Percentiles rank a stretch among this genome's conserved stretches.
Evolutionary conservation across 257 asterid genomes (phyloP).

Genomic region (Thymus quinquecostatus): DNA sequence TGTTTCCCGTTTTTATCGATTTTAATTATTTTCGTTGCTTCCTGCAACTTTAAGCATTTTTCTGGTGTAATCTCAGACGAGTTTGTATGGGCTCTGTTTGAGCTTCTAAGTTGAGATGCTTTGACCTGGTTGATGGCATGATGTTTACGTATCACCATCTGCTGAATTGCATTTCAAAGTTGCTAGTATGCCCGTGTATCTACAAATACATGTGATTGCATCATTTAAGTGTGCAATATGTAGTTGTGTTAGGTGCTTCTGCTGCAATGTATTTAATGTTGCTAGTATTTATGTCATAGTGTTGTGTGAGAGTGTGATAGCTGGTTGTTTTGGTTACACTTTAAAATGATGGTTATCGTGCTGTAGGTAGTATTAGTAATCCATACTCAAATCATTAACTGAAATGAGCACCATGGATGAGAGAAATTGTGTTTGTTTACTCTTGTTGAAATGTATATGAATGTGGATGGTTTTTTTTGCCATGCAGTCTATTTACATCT

Average conservation of each 20-base stretch:
- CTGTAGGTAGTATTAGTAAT: neutral
- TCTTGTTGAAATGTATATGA: slow-evolving; percentile 17
- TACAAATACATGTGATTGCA: neutral
- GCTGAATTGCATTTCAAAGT: neutral
- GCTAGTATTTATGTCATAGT: neutral
- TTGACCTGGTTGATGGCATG: slow-evolving; percentile 9
- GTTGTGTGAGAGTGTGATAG: neutral
- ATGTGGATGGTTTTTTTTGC: neutral
- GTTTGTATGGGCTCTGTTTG: neutral
- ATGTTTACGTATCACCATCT: neutral
- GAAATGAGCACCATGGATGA: slow-evolving; percentile 8
- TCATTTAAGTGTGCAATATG: neutral
- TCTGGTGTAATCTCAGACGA: slow-evolving; percentile 15
- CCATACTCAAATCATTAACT: neutral
- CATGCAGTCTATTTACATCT: slow-evolving; percentile 8
- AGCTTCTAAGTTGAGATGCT: slow-evolving; percentile 4
- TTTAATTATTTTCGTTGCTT: neutral
- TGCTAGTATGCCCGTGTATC: neutral
- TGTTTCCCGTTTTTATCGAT: too few relatives aligned
- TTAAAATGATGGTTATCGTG: neutral
- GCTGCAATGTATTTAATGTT: neutral
- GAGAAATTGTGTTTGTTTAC: neutral
- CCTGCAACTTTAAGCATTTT: slow-evolving; percentile 7
- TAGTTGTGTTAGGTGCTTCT: neutral
- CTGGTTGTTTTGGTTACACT: neutral